Conservation (phyloP, 2,329 filamentous ascomycete species). For the Aschersonia sp. region DNA sequence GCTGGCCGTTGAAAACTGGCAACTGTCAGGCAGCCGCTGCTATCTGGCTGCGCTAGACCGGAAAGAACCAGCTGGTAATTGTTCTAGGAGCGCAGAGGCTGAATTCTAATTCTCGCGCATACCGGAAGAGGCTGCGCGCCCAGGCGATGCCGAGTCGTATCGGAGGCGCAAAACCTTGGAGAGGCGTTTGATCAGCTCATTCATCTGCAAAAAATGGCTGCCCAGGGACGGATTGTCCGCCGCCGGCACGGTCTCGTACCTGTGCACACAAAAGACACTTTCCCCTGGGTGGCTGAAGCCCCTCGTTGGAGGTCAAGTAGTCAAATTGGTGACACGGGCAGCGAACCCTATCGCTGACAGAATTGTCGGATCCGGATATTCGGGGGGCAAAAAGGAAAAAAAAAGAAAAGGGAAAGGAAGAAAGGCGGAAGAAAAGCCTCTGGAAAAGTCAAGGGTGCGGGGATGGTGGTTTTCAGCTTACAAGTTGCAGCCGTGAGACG, state of each 20-base stretch:
- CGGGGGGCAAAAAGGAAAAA: background rate
- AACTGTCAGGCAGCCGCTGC: too few relatives aligned
- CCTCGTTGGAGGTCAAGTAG: background rate
- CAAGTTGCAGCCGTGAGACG: background rate
- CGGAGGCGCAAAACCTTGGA: background rate
- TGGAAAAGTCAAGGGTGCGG: background rate
- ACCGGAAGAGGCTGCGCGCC: background rate
- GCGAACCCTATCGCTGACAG: background rate
- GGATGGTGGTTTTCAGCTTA: background rate
- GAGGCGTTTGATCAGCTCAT: background rate
- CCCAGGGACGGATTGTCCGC: background rate
- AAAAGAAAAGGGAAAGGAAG: too few relatives aligned
- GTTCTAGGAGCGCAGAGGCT: too few relatives aligned
- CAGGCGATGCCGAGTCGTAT: background rate
- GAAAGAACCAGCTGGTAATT: too few relatives aligned
- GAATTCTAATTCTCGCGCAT: background rate
- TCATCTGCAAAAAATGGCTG: background rate
- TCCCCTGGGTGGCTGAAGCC: background rate
- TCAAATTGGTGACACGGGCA: background rate
- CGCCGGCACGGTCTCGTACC: background rate
- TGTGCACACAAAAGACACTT: background rate
- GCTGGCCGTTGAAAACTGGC: background rate
- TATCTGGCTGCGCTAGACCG: too few relatives aligned
- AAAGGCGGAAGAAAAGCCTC: too few relatives aligned
- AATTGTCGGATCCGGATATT: background rate